Base-by-base conservation (phyloP, 2,329 filamentous ascomycete species). In the Fusarium lateritium region DNA sequence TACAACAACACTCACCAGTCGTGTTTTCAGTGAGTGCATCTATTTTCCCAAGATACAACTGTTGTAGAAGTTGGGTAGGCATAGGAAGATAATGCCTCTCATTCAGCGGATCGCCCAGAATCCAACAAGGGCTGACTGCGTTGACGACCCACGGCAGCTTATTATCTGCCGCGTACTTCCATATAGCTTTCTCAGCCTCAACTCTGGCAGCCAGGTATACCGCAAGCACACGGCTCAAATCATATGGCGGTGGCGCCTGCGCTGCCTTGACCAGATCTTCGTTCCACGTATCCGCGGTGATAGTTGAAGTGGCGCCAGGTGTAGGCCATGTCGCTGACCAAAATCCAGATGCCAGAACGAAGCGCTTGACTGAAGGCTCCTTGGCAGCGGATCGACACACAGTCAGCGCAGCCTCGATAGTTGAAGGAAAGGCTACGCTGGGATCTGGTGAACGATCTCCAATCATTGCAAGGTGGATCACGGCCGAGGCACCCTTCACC, bases 171-270 rank as follows among this genome's bases (percentile, higher is more conserved):
- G 39, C 66, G 14, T 65, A 73, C 10, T 72, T 72, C 71, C 68
- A 73, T 5, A 73, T 44, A 2, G 71, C 71, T 22, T 66, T 72
- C n/a, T 73, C 71, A 0, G 65, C 55, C 4, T 73, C 71, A 1
- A 56, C 44, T 15, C 70, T 72, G 1, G 56, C 40, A 6, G 50
- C 68, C 3, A 65, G 38, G 10, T 68, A 68, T 0, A 67, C 57
- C 0, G 57, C 22, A 3, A 73, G 45, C 4, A 60, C 47, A 0
- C 70, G 57, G 5, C 56, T 58, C 11, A 68, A 15, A 0, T 55
- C 62, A 17, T 72, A 73, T 1, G 71, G 71, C 0, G 71, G 70
- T 1, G 71, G 71, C 10, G 69, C 60, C 38, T 62, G 61, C 1
- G 71, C 71, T 1, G 7, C 10, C 11, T 60, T 34, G 6, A 70